phyloP scores from a whole-genome alignment of 2,329 filamentous ascomycete species.

The Phialophora macrospora region DNA sequence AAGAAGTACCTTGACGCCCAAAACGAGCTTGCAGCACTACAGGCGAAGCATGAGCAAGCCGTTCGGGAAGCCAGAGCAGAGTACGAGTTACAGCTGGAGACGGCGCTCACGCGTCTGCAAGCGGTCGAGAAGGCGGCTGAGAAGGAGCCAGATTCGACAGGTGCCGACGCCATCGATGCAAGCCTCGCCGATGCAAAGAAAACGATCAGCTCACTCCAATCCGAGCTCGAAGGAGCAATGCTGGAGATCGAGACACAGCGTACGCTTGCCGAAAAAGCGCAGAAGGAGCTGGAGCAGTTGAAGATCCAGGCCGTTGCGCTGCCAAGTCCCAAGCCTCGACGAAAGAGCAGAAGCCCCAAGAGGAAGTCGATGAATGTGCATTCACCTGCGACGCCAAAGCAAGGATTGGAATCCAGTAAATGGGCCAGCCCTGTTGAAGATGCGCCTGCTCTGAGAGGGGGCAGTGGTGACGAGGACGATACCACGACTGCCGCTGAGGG shows the following conservation, averaged over 20 bases:
- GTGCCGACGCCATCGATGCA: conserved; percentile 23
- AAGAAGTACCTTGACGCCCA: conserved; percentile 23
- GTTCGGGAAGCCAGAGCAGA: conserved; percentile 30
- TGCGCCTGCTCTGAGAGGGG: conserved; percentile 33
- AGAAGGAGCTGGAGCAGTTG: conserved; percentile 28
- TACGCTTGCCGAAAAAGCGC: conserved; percentile 24
- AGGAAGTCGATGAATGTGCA: conserved; percentile 32
- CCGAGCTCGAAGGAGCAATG: conserved; percentile 43
- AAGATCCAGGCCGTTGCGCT: conserved; percentile 24
- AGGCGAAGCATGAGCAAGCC: conserved; percentile 25
- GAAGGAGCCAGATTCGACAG: conserved; percentile 34
- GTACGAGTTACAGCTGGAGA: conserved; percentile 32
- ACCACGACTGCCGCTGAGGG: not conserved
- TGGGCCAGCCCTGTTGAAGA: conserved; percentile 45
- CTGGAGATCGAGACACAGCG: conserved; percentile 33
- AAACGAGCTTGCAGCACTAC: conserved; percentile 24
- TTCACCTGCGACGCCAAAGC: conserved; percentile 37
- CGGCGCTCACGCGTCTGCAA: conserved; percentile 27
- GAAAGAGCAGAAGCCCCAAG: conserved; percentile 34
- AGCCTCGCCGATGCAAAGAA: conserved; percentile 34
- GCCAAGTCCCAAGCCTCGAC: conserved; percentile 27
- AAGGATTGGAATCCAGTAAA: conserved; percentile 46
- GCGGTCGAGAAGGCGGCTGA: conserved; percentile 46
- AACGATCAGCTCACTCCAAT: conserved; percentile 34
- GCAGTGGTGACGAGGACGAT: conserved; percentile 41